Evolutionary conservation across 2,329 filamentous ascomycete genomes (phyloP), one percentile per base, ranked within the genome.

Genomic region (Fusarium gaditjirri): DNA sequence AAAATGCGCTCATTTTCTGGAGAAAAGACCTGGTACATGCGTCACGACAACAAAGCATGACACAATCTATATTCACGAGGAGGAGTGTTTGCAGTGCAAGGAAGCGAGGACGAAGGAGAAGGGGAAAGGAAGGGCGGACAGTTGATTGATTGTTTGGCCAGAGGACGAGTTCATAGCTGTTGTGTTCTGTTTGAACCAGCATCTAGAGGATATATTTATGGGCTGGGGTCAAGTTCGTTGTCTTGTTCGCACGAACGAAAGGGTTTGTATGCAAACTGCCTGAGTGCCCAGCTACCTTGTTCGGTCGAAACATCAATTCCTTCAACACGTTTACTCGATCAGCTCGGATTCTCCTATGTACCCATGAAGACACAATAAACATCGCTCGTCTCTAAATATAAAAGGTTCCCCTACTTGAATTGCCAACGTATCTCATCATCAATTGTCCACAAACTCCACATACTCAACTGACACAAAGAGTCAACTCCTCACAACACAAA

Each of bases 11-110:
- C 67, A 70, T n/a, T 38, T 36, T 12, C 36, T 49, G 3, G 25
- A 38, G 10, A 70, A 33, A 21, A 65, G 12, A 14, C 10, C n/a
- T 0, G 60, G 55, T 1, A 16, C 43, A 3, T 70, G 67, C 4
- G 23, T 16, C 1, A 70, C 29, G 8, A 16, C 2, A 1, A 49
- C 65, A 16, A 53, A 25, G 2, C 66, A 70, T 25, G 25, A 70
- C 7, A 70, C 67, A 1, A 23, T 61, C 7, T 70, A 70, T 17
- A 55, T 70, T 39, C 67, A 70, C 5, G 33, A 54, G 21, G 60
- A 61, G 27, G 65, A 70, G 39, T 70, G 67, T 39, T 46, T 67
- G 5, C 33, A 29, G n/a, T 70, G 65, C 27, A 41, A 36, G 17
- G 29, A 61, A 23, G 23, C 17, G 2, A 29, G n/a, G 10, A 5